Evolutionary conservation across 2,329 filamentous ascomycete species (phyloP).

Genomic region (Trichoderma arundinaceum): DNA sequence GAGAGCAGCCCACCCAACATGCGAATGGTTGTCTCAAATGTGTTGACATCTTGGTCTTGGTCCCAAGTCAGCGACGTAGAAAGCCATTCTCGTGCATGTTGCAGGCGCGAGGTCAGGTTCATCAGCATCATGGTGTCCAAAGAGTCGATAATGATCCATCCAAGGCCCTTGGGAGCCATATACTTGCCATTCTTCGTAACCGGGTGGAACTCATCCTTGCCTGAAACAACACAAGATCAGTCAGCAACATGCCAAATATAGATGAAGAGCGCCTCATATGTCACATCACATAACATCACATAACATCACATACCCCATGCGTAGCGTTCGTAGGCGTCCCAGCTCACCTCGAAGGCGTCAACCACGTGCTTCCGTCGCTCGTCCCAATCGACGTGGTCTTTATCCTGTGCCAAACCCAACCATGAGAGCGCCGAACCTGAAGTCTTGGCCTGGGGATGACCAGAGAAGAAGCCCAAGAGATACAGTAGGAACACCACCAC

Average conservation of each 20-base stretch:
- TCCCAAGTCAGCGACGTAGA: constrained; percentile 80
- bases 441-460: constrained; percentile 46
- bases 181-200: constrained; percentile 77
- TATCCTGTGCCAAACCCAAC: constrained; percentile 57
- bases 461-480: constrained; percentile 68
- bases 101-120: constrained; percentile 87
- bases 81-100: constrained; percentile 88
- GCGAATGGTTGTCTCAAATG: constrained; percentile 96
- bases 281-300: not conserved
- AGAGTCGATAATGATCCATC: constrained; percentile 97
- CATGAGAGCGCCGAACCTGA: constrained; percentile 60
- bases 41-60: constrained; percentile 94
- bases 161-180: constrained; percentile 88
- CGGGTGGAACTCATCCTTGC: constrained; percentile 86
- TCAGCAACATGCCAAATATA: not conserved
- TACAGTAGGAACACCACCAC: constrained; percentile 68
- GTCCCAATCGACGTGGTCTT: constrained; percentile 70
- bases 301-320: constrained; percentile 77
- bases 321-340: constrained; percentile 89
- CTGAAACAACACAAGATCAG: constrained; percentile 44
- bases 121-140: constrained; percentile 97
- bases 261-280: not conserved
- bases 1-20: constrained; percentile 94
- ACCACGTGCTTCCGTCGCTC: constrained; percentile 79
- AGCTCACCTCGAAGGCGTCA: constrained; percentile 89